phyloP scores from a whole-genome alignment of 805 yeast species.

The Barnettozyma wickerhamii region DNA sequence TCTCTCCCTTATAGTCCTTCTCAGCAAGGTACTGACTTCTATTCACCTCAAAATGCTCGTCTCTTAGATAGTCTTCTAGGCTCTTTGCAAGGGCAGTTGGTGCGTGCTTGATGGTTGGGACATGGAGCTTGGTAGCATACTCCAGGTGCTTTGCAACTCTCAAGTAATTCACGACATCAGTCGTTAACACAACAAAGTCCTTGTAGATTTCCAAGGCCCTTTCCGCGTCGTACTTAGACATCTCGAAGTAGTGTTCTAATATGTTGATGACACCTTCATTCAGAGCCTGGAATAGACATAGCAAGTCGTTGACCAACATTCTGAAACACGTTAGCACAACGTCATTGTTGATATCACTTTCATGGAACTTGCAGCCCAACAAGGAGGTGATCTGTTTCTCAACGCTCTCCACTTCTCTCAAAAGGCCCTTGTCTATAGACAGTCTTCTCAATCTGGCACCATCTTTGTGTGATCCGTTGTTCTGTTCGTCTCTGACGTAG shows the following conservation, averaged over 20 bases:
- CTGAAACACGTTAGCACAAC: slow-evolving; percentile 80
- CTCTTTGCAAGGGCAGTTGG: slow-evolving; percentile 89
- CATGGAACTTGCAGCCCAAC: slow-evolving; percentile 68
- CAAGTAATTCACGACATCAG: slow-evolving; percentile 80
- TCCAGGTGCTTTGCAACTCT: slow-evolving; percentile 88
- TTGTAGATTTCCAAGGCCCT: slow-evolving; percentile 82
- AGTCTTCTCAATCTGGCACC: slow-evolving; percentile 63
- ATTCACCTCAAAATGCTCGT: slow-evolving; percentile 77
- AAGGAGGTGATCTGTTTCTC: slow-evolving; percentile 76
- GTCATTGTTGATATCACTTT: slow-evolving; percentile 81
- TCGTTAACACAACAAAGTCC: slow-evolving; percentile 79
- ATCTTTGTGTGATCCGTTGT: slow-evolving; percentile 35
- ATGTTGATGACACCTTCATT: slow-evolving; percentile 96
- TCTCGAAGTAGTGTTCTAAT: slow-evolving; percentile 91
- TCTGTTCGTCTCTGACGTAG: slow-evolving; percentile 68
- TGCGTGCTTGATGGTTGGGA: slow-evolving; percentile 95
- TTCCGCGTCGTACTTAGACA: slow-evolving; percentile 81
- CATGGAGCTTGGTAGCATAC: slow-evolving; percentile 80
- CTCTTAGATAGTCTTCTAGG: slow-evolving; percentile 83
- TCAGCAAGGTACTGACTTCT: slow-evolving; percentile 75
- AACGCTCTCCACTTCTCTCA: slow-evolving; percentile 82
- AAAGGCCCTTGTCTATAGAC: slow-evolving; percentile 70
- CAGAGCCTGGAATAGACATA: slow-evolving; percentile 80
- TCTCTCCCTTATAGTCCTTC: slow-evolving; percentile 37
- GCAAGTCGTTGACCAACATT: slow-evolving; percentile 82